Percentiles rank a stretch among this genome's conserved stretches.
phyloP scores from a whole-genome alignment of 129 eudicot species.

The carrot (Daucus carota) region DH1_v3.0 NC_030387.2:41110001-41110500 shows the following conservation, averaged over 20 bases:
- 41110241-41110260: conserved; percentile 29
- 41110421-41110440: background rate
- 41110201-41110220: conserved; percentile 46
- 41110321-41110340: conserved; percentile 34
- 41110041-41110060: conserved; percentile 15
- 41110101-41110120: conserved; percentile 22
- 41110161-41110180: conserved; percentile 20
- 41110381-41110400: conserved; percentile 10
- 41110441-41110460: background rate
- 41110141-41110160: conserved; percentile 15
- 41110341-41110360: conserved; percentile 14
- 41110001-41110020: conserved; percentile 22
- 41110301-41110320: conserved; percentile 34
- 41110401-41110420: background rate
- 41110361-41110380: conserved; percentile 26
- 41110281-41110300: conserved; percentile 32
- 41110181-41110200: conserved; percentile 61
- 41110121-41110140: conserved; percentile 34
- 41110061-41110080: conserved; percentile 9
- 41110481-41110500: background rate
- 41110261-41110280: conserved; percentile 32
- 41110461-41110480: background rate
- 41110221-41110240: conserved; percentile 35
- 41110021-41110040: conserved; percentile 10
- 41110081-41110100: background rate